phyloP scores from a whole-genome alignment of 805 yeast genomes.

The Candida loeiensis region DNA sequence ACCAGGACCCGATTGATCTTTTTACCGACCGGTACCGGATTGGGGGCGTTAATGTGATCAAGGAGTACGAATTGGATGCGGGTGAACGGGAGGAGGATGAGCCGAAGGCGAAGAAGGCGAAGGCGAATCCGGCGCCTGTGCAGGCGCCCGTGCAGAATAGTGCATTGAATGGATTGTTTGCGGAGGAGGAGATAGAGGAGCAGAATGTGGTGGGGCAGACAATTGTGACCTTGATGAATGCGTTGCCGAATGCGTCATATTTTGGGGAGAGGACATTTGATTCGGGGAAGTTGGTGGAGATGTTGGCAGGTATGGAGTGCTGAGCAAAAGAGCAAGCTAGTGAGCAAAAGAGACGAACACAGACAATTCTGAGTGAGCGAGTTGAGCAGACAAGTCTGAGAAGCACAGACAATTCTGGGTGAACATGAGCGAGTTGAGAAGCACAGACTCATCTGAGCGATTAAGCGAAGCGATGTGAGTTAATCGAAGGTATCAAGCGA shows the following conservation, averaged over 20 bases:
- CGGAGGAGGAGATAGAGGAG: slow-evolving; percentile 7
- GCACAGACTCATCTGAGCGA: no score
- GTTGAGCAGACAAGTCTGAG: no score
- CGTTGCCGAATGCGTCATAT: slow-evolving; percentile 56
- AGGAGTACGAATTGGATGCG: slow-evolving; percentile 31
- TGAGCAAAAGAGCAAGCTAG: background rate
- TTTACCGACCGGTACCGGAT: slow-evolving; percentile 39
- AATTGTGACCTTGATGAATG: slow-evolving; percentile 14
- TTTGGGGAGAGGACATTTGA: slow-evolving; percentile 54
- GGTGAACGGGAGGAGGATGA: slow-evolving; percentile 15
- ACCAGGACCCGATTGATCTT: slow-evolving; percentile 43
- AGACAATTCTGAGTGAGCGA: no score
- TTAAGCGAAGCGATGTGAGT: no score
- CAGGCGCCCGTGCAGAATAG: slow-evolving; percentile 2
- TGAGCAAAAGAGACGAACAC: background rate
- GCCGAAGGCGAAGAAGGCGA: slow-evolving; percentile 12
- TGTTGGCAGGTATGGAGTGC: slow-evolving; percentile 26
- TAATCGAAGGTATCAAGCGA: no score
- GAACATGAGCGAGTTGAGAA: no score
- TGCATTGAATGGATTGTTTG: slow-evolving; percentile 5
- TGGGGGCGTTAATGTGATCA: slow-evolving; percentile 34
- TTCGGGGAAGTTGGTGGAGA: slow-evolving; percentile 47
- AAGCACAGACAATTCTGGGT: no score
- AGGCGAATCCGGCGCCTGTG: slow-evolving; percentile 2
- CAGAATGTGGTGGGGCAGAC: slow-evolving; percentile 13